Evolutionary conservation across 2,329 filamentous ascomycete genomes (phyloP).

Genomic region (Harringtonia lauricola): DNA sequence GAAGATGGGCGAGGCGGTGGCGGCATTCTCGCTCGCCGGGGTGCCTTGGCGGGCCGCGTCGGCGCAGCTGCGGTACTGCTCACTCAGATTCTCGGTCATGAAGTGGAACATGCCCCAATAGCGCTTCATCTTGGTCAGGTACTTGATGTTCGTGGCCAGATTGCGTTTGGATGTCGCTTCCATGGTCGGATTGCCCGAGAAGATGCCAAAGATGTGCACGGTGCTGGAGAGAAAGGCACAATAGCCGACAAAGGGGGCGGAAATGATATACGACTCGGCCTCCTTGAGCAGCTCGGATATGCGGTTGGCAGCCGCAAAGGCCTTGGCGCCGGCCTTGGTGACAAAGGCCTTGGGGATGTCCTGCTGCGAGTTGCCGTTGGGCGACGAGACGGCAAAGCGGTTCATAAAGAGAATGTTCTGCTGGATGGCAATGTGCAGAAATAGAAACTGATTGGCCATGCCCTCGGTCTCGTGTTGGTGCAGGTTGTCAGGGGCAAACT

Average conservation of each 20-base stretch:
- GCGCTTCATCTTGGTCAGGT: conserved; percentile 87
- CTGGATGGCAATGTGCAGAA: conserved; percentile 80
- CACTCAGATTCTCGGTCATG: conserved; percentile 85
- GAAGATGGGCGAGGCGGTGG: conserved; percentile 53
- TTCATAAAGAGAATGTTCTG: conserved; percentile 88
- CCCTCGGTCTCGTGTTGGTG: conserved; percentile 74
- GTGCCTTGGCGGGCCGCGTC: conserved; percentile 65
- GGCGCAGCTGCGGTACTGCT: conserved; percentile 74
- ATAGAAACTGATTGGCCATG: conserved; percentile 83
- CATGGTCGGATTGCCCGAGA: conserved; percentile 68
- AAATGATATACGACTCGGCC: conserved; percentile 66
- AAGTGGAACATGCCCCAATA: conserved; percentile 99
- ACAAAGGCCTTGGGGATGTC: conserved; percentile 72
- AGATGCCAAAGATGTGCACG: conserved; percentile 87
- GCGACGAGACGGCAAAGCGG: conserved; percentile 68
- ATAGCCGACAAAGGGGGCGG: conserved; percentile 89
- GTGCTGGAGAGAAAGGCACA: conserved; percentile 88
- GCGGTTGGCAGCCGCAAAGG: conserved; percentile 72
- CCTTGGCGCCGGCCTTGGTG: conserved; percentile 60
- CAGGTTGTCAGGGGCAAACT: conserved; percentile 72
- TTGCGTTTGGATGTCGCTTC: conserved; percentile 75
- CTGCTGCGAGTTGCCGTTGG: conserved; percentile 50
- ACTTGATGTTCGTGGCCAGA: conserved; percentile 77
- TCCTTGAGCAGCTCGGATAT: conserved; percentile 80
- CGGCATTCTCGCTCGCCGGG: conserved; percentile 32